A percentile compares a stretch with the other conserved stretches of the same genome.
Conservation (phyloP, 75 land plant species). For the Cupressus sempervirens region DNA sequence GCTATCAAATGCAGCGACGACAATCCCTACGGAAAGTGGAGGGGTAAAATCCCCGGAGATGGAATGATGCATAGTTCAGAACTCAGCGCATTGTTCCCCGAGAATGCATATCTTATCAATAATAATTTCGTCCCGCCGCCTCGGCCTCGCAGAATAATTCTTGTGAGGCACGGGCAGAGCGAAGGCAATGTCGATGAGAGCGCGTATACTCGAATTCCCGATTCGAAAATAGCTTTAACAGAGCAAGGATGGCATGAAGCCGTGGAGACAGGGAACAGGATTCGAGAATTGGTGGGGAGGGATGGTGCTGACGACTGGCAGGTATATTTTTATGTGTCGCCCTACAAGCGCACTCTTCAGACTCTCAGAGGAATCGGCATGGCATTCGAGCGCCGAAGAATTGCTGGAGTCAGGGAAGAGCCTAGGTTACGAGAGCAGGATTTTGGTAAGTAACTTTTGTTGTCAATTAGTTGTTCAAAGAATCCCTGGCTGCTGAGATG, state of each 20-base stretch:
- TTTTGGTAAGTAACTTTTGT: constrained; percentile 44
- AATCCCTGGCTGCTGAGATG: neutral
- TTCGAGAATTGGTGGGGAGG: constrained; percentile 64
- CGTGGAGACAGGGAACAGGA: constrained; percentile 60
- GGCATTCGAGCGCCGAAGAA: constrained; percentile 63
- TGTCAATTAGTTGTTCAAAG: neutral
- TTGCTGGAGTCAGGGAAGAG: constrained; percentile 79
- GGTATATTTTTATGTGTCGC: constrained; percentile 89
- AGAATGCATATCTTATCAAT: neutral
- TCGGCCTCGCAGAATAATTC: constrained; percentile 72
- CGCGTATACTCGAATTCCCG: constrained; percentile 65
- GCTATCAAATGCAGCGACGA: neutral
- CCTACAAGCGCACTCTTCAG: constrained; percentile 65
- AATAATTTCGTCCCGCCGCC: constrained; percentile 27
- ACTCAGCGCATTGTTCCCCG: neutral
- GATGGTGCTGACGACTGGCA: constrained; percentile 64
- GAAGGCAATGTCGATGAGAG: constrained; percentile 81
- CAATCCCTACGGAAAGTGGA: neutral
- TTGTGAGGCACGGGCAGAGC: constrained; percentile 83
- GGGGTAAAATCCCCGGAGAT: neutral
- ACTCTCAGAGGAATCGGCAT: constrained; percentile 54
- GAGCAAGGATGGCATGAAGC: constrained; percentile 75
- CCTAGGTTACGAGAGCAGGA: constrained; percentile 88
- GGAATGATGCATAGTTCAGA: neutral
- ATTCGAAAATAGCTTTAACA: constrained; percentile 75